Percentiles rank a stretch among this genome's conserved stretches.
phyloP scores from a whole-genome alignment of 148 eudicot genomes.

The Fallopia convolvulus region DNA sequence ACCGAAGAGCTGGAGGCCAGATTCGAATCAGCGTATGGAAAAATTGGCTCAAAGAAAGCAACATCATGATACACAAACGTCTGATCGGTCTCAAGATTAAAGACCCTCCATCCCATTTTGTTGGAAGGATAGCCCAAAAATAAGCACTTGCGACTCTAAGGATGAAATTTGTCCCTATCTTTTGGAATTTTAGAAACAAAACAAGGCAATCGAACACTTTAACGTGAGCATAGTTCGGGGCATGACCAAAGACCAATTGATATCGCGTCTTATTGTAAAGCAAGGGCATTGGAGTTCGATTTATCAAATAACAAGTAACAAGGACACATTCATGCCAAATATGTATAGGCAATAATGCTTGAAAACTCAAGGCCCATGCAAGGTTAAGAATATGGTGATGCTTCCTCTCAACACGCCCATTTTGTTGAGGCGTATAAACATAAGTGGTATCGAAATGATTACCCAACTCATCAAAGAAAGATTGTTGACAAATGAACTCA shows the following conservation, averaged over 20 bases:
- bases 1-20: too few species aligned
- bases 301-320: background rate
- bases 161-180: background rate
- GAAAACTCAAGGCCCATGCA: slow-evolving; percentile 5
- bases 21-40: too few species aligned
- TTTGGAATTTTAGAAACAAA: background rate
- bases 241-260: slow-evolving; percentile 1
- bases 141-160: background rate
- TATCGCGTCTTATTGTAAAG: background rate
- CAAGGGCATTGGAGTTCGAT: background rate
- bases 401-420: background rate
- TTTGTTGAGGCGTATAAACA: slow-evolving; percentile 10
- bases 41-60: too few species aligned
- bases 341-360: background rate
- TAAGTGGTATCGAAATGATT: background rate
- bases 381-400: slow-evolving; percentile 7
- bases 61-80: too few species aligned
- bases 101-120: background rate
- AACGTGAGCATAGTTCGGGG: background rate
- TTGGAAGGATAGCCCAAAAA: background rate
- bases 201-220: background rate
- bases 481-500: background rate
- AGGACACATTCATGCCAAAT: slow-evolving; percentile 13
- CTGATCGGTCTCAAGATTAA: too few species aligned
- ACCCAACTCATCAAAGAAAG: background rate